A percentile compares a stretch with the other conserved stretches of the same genome.
phyloP scores from a whole-genome alignment of 2,329 filamentous ascomycete species.

The Colletotrichum tabaci region DNA sequence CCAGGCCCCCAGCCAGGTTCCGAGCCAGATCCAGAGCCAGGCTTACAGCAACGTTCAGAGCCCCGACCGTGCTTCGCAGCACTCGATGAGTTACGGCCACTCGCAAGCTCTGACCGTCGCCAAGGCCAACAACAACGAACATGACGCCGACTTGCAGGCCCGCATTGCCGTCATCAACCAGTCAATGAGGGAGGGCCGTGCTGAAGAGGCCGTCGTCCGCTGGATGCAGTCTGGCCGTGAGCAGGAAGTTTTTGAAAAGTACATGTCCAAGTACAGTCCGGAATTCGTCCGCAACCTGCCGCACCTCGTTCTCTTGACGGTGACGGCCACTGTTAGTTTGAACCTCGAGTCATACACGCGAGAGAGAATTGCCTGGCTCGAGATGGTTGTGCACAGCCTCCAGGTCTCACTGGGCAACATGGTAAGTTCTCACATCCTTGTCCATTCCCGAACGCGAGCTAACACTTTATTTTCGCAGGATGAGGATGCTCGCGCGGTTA shows the following conservation, averaged over 20 bases:
- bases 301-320: constrained; percentile 74
- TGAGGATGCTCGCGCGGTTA: constrained; percentile 67
- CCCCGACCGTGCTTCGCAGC: constrained; percentile 39
- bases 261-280: constrained; percentile 66
- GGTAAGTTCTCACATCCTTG: constrained; percentile 59
- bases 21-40: constrained; percentile 43
- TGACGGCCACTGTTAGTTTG: constrained; percentile 75
- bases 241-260: constrained; percentile 74
- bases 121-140: constrained; percentile 35
- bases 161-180: constrained; percentile 72
- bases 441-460: constrained; percentile 41
- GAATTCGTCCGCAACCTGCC: constrained; percentile 70
- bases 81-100: constrained; percentile 40
- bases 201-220: constrained; percentile 75
- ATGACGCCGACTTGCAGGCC: constrained; percentile 67
- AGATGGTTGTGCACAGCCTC: constrained; percentile 71
- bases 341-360: constrained; percentile 69
- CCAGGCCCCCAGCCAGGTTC: constrained; percentile 31
- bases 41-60: constrained; percentile 45
- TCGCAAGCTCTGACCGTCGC: constrained; percentile 42
- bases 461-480: constrained; percentile 57
- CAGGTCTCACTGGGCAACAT: constrained; percentile 62
- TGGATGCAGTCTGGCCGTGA: constrained; percentile 77
- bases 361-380: constrained; percentile 73
- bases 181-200: constrained; percentile 73